Base-by-base conservation (phyloP, 2,329 filamentous ascomycete species). In the Epichloe gansuensis region DNA sequence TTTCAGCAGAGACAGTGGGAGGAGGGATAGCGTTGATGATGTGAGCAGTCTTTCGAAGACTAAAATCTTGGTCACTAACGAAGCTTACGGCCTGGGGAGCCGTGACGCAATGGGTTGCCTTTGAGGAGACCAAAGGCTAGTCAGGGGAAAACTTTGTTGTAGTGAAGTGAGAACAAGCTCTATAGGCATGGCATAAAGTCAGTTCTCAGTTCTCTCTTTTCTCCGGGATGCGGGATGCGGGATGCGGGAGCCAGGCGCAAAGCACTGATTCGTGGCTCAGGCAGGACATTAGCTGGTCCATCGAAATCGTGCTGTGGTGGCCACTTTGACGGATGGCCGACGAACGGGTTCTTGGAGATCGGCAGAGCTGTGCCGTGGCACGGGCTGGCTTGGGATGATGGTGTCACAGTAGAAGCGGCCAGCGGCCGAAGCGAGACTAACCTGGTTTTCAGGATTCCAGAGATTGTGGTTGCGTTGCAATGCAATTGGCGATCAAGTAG, bases 41-140 rank as follows among this genome's bases (percentile, higher is more conserved):
- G 71, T 83, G 78, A 59, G 77, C 74, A 62, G 76, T 75, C 69
- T 80, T 76, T 68, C 76, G 74, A 68, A 80, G 71, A 71, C 78
- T 77, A 77, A 81, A 84, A 83, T 84, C 76, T 81, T 83, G 78
- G 70, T 82, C 77, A 74, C 76, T 78, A 67, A 81, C 73, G 67
- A 80, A 72, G 64, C 66, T 72, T 58, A 77, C 78, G 80, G 80
- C 79, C 72, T 64, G 67, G 64, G 70, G 71, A 82, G 80, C 81
- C 81, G 81, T 84, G 67, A 64, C 82, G 69, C 59, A 63, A 59
- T 59, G 53, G 60, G 64, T 66, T 74, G 79, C 80, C 80, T 83
- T 84, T 84, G 78, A 76, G 59, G 62, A 70, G 77, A 82, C 77
- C 80, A 84, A 84, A 83, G 80, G 80, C 80, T 61, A 62, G 63